A percentile compares a stretch with the other conserved stretches of the same genome.
phyloP scores from a whole-genome alignment of 1,139 yeast genomes.

The Diutina neorugosa region DNA sequence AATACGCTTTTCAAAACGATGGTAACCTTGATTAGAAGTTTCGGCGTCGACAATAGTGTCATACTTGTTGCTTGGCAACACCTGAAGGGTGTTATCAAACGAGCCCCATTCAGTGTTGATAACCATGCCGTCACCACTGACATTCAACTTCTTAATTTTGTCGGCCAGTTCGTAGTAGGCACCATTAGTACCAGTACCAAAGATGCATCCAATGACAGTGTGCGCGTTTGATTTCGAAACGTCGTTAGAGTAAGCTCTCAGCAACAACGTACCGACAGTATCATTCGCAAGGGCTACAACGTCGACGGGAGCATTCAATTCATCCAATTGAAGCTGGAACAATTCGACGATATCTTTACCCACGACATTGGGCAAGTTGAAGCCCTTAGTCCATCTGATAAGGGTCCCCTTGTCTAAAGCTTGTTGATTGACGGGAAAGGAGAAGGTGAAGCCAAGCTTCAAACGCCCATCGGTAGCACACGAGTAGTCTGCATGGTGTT shows the following conservation, averaged over 20 bases:
- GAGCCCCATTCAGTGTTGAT: conserved; percentile 97
- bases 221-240: conserved; percentile 46
- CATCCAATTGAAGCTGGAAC: conserved; percentile 58
- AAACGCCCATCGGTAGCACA: conserved; percentile 15
- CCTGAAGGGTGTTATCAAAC: conserved; percentile 66
- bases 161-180: conserved; percentile 72
- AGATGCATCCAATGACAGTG: conserved; percentile 77
- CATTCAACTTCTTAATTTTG: conserved; percentile 26
- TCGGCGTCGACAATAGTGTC: conserved; percentile 56
- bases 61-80: conserved; percentile 64
- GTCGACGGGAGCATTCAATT: conserved; percentile 46
- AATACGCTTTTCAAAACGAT: conserved; percentile 85
- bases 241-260: conserved; percentile 70
- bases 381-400: conserved; percentile 94
- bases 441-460: conserved; percentile 83
- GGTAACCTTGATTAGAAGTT: conserved; percentile 79
- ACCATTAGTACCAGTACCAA: conserved; percentile 96
- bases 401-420: conserved; percentile 66
- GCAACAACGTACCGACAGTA: conserved; percentile 84
- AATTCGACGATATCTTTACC: conserved; percentile 69
- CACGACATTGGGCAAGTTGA: conserved; percentile 71
- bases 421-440: conserved; percentile 84
- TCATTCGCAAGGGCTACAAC: conserved; percentile 90
- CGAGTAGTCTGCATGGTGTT: conserved; percentile 42
- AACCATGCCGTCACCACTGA: conserved; percentile 54